Evolutionary conservation across 2,329 filamentous ascomycete species (phyloP).

Genomic region (Lithohypha guttulata): DNA sequence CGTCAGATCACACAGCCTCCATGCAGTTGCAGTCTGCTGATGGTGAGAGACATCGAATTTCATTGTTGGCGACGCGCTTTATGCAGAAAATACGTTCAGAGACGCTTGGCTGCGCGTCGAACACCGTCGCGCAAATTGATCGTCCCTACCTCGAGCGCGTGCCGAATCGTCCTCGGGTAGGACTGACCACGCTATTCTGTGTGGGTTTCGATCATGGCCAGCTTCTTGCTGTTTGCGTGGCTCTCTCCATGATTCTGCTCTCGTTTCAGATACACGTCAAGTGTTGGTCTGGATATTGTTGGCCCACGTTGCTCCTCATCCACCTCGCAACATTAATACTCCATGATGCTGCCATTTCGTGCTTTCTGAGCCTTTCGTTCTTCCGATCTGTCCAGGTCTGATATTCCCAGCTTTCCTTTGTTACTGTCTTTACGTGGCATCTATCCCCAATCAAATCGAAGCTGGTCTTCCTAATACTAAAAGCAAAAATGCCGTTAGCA

Average conservation of each 20-base stretch:
- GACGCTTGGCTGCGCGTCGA: slow-evolving; percentile 5
- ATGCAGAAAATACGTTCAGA: slow-evolving; percentile 5
- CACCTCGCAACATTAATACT: slow-evolving; percentile 20
- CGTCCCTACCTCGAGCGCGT: slow-evolving; percentile 2
- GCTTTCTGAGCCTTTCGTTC: slow-evolving; percentile 22
- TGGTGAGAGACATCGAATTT: neutral
- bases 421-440: slow-evolving; percentile 10
- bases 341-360: slow-evolving; percentile 15
- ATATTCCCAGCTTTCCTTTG: slow-evolving; percentile 19
- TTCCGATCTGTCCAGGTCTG: slow-evolving; percentile 17
- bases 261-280: slow-evolving; percentile 16
- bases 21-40: neutral
- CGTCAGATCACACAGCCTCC: neutral
- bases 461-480: slow-evolving; percentile 10
- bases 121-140: neutral
- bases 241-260: slow-evolving; percentile 7
- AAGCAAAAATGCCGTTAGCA: slow-evolving; percentile 31
- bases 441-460: slow-evolving; percentile 9
- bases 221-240: slow-evolving; percentile 5
- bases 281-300: slow-evolving; percentile 23
- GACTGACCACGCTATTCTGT: neutral
- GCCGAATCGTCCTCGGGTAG: neutral
- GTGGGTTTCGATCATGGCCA: slow-evolving; percentile 1
- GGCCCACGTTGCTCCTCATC: slow-evolving; percentile 17
- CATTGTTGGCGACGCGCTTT: slow-evolving; percentile 4